Evolutionary conservation across 2,329 filamentous ascomycete species (phyloP), one percentile per base, ranked within the genome.

Genomic region (Dothideomycetes sp.): DNA sequence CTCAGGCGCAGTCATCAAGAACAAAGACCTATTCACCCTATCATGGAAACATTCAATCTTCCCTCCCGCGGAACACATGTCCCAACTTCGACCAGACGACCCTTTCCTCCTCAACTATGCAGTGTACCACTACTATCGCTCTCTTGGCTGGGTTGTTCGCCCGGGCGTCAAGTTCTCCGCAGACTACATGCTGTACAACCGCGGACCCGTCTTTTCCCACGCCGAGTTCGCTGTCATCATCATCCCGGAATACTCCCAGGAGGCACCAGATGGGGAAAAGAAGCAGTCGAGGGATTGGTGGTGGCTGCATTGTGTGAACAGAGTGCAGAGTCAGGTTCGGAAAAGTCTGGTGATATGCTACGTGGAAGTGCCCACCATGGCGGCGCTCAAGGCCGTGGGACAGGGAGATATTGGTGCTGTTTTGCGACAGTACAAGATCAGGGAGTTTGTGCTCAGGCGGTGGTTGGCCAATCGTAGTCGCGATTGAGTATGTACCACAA

Each of bases 111-210:
- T 94, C 1, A 80, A 85, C 42, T 98, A 96, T 54, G 79, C 78
- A 10, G 85, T 85, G 14, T 98, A 94, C 58, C 91, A 98, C 56
- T 89, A 98, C 58, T 98, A 94, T 64, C 81, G 91, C 29, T 94
- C 87, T 0, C 70, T 96, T 0, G 91, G 91, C 17, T 98, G 91
- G 89, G 85, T 95, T 1, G 82, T 93, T 1, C 81, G 93, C 11
- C 79, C 84, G 4, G 93, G 91, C 27, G 80, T 94, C 57, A 98
- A 98, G 56, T 98, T 98, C 52, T 85, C 84, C 16, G 84, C 87
- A 8, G 91, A 98, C 59, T 95, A 85, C 67, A 67, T 98, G n/a
- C 73, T 98, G 5, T 98, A 98, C 62, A 80, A 86, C 41, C 81
- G 87, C 15, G 91, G 91, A 0, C 91, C 91, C 0, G 89, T 91